Base-by-base conservation (phyloP, 306 rosid genomes). In the Fragaria nilgerrensis region DNA sequence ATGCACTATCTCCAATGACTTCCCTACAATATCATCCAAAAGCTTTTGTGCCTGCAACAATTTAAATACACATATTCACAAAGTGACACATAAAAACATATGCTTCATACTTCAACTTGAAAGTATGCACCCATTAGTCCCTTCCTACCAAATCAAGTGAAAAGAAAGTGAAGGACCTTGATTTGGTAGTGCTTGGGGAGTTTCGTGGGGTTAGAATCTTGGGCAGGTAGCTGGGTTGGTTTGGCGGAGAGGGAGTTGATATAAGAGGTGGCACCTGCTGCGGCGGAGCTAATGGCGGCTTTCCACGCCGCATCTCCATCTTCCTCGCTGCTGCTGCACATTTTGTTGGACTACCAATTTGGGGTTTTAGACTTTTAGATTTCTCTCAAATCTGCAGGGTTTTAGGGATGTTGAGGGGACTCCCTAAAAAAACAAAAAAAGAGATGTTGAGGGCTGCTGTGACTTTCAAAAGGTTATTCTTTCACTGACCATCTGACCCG, bases 241-340 rank as follows among this genome's bases (percentile, higher is more conserved):
- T 43, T 58, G 34, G 77, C 72, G 22, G 78, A 83, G 72, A 78
- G 27, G 75, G 87, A 88, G 64, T 88, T 85, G 47, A 16, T 47
- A 11, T 66, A 86, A 39, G 84, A 68, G 43, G 86, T 62, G 39
- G 88, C 81, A 23, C 85, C 66, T 69, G 85, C 76, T n/a, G 97
- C 90, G 29, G 90, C 77, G 10, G 97, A 92, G 68, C 77, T 55
- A 19, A 95, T 95, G 86, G 93, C 92, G 8, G 88, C 86, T 73
- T 78, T 89, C 98, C 98, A 92, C 55, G 86, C 83, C 10, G 93
- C 90, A 61, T 89, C 89, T 32, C 97, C 97, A 43, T 95, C 96
- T 82, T 92, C 97, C 81, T 92, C 97, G 49, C 98, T 90, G 82
- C 90, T 84, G 78, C 86, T 81, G 84, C 76, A 72, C 75, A 87